phyloP scores from a whole-genome alignment of 164 flowering plant species.

The Vitis vinifera region DNA sequence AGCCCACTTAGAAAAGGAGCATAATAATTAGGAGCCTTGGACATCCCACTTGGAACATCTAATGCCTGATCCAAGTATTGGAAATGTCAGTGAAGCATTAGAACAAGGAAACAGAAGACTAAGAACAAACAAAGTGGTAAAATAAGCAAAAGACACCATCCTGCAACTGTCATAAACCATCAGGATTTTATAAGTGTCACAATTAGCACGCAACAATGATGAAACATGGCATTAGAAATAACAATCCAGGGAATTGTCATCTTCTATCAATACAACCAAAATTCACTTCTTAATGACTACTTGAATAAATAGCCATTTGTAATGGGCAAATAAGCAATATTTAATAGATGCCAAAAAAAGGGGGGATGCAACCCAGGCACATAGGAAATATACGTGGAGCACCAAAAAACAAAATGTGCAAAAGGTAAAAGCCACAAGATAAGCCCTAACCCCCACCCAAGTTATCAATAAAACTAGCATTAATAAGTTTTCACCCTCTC shows the following conservation, averaged over 20 bases:
- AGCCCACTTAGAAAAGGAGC: slow-evolving; percentile 62
- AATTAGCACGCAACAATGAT: neutral
- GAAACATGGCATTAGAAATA: neutral
- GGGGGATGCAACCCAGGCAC: no score
- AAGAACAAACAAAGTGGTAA: neutral
- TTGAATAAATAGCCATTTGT: neutral
- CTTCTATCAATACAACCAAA: neutral
- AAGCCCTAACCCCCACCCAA: no score
- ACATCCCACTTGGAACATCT: slow-evolving; percentile 33
- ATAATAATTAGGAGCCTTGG: slow-evolving; percentile 38
- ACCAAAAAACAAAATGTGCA: no score
- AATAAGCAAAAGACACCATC: neutral
- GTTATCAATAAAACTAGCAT: no score
- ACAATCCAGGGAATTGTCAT: neutral
- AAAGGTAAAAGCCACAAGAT: no score
- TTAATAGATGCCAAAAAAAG: no score
- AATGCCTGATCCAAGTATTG: slow-evolving; percentile 58
- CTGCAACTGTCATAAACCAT: neutral
- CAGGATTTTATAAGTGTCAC: neutral
- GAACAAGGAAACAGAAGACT: neutral
- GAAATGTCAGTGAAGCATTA: neutral
- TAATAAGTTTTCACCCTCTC: no score
- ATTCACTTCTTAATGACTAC: neutral
- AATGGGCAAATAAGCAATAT: no score
- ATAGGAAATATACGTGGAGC: no score